phyloP scores from a whole-genome alignment of 371 early-diverging fungal genomes.

The Chytridium lagenaria region DNA sequence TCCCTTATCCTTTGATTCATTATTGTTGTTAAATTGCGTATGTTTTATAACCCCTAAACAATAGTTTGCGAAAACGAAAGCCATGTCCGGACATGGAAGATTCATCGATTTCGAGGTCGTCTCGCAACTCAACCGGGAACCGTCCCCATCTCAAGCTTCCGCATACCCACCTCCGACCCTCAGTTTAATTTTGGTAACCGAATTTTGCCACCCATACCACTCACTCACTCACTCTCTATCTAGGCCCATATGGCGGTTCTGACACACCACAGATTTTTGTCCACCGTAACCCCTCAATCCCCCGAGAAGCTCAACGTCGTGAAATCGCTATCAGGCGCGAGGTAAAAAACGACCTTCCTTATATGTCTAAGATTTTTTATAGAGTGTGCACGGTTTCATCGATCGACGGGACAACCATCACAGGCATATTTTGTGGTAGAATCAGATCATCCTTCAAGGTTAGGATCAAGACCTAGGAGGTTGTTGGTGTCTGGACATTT shows the following conservation, averaged over 20 bases:
- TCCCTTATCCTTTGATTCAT: neutral
- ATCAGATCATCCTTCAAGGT: neutral
- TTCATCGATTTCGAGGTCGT: neutral
- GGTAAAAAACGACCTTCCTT: neutral
- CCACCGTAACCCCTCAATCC: neutral
- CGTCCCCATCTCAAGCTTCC: neutral
- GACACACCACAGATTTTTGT: neutral
- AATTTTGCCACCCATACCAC: neutral
- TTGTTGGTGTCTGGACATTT: neutral
- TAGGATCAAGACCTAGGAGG: neutral
- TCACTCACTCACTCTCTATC: no score
- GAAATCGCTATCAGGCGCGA: neutral
- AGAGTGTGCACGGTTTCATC: neutral
- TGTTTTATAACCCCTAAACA: neutral
- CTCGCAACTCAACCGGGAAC: slow-evolving; percentile 9
- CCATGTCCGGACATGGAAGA: slow-evolving; percentile 6
- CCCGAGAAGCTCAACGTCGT: neutral
- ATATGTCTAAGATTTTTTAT: neutral
- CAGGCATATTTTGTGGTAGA: neutral
- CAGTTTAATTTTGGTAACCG: neutral
- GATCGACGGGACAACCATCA: neutral
- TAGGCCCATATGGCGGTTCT: slow-evolving; percentile 10
- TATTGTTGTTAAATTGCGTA: neutral
- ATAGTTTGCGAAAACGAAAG: slow-evolving; percentile 11
- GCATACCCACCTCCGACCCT: neutral